Evolutionary conservation across 2,329 filamentous ascomycete genomes (phyloP), one percentile per base, ranked within the genome.

Genomic region (Aspergillus hortae): DNA sequence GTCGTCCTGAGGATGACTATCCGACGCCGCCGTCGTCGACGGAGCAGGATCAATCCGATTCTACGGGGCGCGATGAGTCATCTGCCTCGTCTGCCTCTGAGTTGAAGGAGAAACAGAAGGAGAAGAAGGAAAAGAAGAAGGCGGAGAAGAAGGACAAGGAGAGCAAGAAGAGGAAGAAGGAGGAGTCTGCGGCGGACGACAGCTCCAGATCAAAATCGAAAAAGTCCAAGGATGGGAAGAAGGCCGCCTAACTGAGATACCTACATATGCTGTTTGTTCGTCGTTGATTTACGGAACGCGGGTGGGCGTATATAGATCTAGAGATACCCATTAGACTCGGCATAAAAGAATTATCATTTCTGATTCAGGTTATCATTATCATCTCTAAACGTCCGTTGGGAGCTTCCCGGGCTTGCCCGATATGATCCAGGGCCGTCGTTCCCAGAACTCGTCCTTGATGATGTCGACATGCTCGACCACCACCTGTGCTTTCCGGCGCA

Each of bases 401-500:
- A 86, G 76, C 64, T 82, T 87, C 19, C 87, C 87, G 4, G 87
- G 86, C 69, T 84, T 88, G 57, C 87, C 87, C 1, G 86, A 89
- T 48, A 92, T 67, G 51, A 94, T 78, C 90, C 92, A 97, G 1
- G 92, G 91, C 66, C 92, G 80, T 62, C 80, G 81, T 57, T 90
- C 81, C 94, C 94, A 99, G 67, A 99, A 99, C 3, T 90, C 88
- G 70, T 97, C 90, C 63, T 88, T 91, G 72, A 99, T 97, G 63
- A 99, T 89, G 73, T 99, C 94, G 54, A 94, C 74, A 75, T 97
- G 91, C 66, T 92, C 86, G 35, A 95, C 80, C 33, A 89, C 82
- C 43, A 99, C 85, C 47, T 81, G 81, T 1, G 91, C 92, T 70
- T 96, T 96, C 53, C 82, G 80, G 49, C 88, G 82, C 56, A 84